A percentile compares a stretch with the other conserved stretches of the same genome.
Conservation (phyloP, 2,329 filamentous ascomycete species). For the Biscogniauxia marginata region DNA sequence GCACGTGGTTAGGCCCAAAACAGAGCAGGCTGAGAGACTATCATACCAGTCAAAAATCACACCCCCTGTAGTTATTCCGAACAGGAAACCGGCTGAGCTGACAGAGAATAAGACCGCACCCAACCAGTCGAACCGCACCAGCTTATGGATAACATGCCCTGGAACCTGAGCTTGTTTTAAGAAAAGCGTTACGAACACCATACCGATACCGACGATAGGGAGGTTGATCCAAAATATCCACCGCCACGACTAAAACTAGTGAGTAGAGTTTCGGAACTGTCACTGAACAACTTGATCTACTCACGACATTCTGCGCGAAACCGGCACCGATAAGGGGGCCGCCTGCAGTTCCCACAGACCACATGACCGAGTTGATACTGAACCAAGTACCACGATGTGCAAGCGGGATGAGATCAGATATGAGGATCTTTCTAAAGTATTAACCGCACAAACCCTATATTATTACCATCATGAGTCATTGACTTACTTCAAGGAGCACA, state of each 20-base stretch:
- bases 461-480: not conserved
- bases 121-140: conserved; percentile 60
- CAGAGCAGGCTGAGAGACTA: not conserved
- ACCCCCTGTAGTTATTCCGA: conserved; percentile 60
- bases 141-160: conserved; percentile 45
- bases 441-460: conserved; percentile 1
- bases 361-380: conserved; percentile 26
- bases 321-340: conserved; percentile 54
- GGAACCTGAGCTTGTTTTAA: conserved; percentile 49
- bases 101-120: conserved; percentile 62
- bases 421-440: conserved; percentile 17
- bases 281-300: too few relatives aligned
- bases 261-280: too few relatives aligned
- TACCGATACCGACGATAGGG: conserved; percentile 52
- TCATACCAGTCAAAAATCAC: conserved; percentile 61
- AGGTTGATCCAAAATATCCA: conserved; percentile 69
- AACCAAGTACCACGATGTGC: conserved; percentile 35
- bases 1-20: not conserved
- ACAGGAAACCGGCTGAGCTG: conserved; percentile 13
- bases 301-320: conserved; percentile 46
- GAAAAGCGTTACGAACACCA: conserved; percentile 48
- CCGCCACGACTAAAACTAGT: conserved; percentile 52
- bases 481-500: conserved; percentile 36
- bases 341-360: conserved; percentile 52
- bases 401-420: conserved; percentile 39